Percentiles rank a stretch among this genome's conserved stretches.
Conservation (phyloP, 176 grass and related monocot species). For the Canna indica region DNA sequence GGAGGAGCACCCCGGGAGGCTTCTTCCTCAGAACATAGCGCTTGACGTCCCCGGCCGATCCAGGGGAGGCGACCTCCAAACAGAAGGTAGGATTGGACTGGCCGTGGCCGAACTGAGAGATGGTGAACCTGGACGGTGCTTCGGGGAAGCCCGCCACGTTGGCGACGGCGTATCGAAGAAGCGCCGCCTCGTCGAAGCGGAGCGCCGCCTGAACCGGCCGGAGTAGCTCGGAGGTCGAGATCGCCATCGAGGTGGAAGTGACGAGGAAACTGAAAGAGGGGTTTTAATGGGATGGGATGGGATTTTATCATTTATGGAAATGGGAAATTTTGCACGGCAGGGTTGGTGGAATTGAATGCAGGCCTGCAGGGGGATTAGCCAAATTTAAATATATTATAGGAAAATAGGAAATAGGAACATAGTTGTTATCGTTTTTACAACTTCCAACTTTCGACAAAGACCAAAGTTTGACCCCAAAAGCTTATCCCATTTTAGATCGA, state of each 20-base stretch:
- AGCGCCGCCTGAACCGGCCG: slow-evolving; percentile 38
- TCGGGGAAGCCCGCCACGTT: slow-evolving; percentile 62
- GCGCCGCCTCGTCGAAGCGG: slow-evolving; percentile 59
- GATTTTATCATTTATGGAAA: no score
- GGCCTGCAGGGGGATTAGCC: no score
- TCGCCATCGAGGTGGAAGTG: slow-evolving; percentile 35
- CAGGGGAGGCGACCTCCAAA: slow-evolving; percentile 32
- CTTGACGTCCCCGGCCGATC: slow-evolving; percentile 14
- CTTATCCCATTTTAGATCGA: no score
- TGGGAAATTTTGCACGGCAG: no score
- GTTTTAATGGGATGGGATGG: no score
- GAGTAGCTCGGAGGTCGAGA: slow-evolving; percentile 49
- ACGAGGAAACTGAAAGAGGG: not conserved
- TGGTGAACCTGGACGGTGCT: slow-evolving; percentile 17
- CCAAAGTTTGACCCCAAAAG: no score
- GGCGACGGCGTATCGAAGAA: slow-evolving; percentile 54
- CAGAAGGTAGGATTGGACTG: slow-evolving; percentile 93
- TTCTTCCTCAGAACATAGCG: slow-evolving; percentile 91
- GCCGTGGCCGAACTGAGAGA: slow-evolving; percentile 77
- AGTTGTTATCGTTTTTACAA: no score
- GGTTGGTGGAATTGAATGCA: no score
- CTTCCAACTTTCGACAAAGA: no score
- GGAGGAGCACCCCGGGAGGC: slow-evolving; percentile 63
- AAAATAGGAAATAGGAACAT: no score
- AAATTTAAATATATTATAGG: no score